phyloP scores from a whole-genome alignment of 805 yeast genomes.

The Saturnispora quitensis region DNA sequence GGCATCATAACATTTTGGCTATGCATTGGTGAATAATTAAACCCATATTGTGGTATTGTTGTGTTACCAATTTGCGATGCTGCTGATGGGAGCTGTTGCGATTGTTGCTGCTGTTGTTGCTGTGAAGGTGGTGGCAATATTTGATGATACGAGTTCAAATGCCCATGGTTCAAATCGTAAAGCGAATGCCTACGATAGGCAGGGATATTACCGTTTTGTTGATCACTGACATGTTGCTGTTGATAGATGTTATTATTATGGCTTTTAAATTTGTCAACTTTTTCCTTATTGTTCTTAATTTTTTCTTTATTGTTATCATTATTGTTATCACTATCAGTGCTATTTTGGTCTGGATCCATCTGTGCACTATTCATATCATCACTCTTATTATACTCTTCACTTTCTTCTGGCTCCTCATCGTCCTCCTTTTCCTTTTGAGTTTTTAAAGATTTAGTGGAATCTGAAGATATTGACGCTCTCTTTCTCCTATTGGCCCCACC shows the following conservation, averaged over 20 bases:
- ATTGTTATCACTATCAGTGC: background rate
- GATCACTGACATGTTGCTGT: background rate
- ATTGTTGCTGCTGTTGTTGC: background rate
- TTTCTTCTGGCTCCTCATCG: background rate
- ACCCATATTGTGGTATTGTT: background rate
- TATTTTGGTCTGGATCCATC: background rate
- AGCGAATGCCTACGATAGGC: background rate
- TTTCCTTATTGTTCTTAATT: constrained; percentile 7
- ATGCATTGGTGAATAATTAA: background rate
- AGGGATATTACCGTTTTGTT: background rate
- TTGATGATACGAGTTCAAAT: background rate
- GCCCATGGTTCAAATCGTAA: background rate
- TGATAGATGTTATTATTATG: background rate
- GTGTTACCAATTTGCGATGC: background rate
- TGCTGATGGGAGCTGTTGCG: background rate
- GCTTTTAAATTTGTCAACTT: constrained; percentile 13
- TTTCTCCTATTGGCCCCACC: constrained; percentile 85
- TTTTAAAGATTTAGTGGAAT: background rate
- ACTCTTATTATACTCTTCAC: background rate
- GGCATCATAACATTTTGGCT: background rate
- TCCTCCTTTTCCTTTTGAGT: background rate
- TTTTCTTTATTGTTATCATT: background rate
- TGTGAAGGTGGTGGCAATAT: background rate
- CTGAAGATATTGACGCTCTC: constrained; percentile 25
- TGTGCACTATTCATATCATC: background rate